Base-by-base conservation (phyloP, 164 flowering plant species). In the Cinnamomum chago region DNA sequence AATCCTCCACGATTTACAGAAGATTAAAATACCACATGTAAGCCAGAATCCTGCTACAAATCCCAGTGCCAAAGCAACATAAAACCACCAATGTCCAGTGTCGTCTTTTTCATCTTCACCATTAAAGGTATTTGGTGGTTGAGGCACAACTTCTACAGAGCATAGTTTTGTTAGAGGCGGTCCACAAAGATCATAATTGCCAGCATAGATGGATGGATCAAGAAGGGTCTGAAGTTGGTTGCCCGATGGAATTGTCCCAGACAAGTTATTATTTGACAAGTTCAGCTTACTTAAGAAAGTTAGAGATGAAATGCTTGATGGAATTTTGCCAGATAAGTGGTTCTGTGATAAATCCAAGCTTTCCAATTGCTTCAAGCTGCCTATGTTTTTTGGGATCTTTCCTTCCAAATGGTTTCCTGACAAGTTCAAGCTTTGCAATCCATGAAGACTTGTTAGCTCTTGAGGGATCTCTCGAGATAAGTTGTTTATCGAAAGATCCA, bases 391-490 rank as follows among this genome's bases (percentile, higher is more conserved):
- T 50, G 72, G 58, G 18, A 70, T 70, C 60, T 70, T 70, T 50
- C 72, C 72, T 3, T 11, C 15, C 72, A 67, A 70, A 33, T 24
- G 62, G 73, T 66, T 67, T 24, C 10, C 18, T 1, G 65, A 71
- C 25, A 71, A 58, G 30, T 55, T 27, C 73, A 71, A 58, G 17
- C 9, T 28, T 20, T 23, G 62, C 28, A 70, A 11, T 35, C 70
- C 50, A 27, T 15, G 24, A n/a, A 72, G 76, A 10, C 24, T 33
- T 2, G 77, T 76, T 27, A 83, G 15, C 25, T 77, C 73, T 4
- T 15, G 50, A n/a, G 82, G 80, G 22, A 83, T 71, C 11, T 25
- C 25, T n/a, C 77, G 77, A 9, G 72, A 35, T n/a, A 78, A n/a
- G 0, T 58, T 64, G 58, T 78, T 78, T 67, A 28, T 50, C 14